A percentile compares a stretch with the other conserved stretches of the same genome.
phyloP scores from a whole-genome alignment of 78 protist species.

The Dictyostelium brefeldianum region DNA sequence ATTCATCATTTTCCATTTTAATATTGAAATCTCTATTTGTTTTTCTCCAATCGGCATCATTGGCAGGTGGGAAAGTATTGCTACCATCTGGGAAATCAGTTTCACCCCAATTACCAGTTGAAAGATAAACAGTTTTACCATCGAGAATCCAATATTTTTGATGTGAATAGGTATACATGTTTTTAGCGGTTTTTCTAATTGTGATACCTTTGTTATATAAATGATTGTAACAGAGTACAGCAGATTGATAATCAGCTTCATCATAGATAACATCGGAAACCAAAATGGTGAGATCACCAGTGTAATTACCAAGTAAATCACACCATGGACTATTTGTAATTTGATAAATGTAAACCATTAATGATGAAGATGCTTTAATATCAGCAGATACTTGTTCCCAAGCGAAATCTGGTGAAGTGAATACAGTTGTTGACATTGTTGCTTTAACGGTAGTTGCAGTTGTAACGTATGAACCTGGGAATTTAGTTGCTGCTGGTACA shows the following conservation, averaged over 20 bases:
- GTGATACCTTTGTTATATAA: slow-evolving; percentile 53
- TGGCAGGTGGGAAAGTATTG: slow-evolving; percentile 31
- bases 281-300: slow-evolving; percentile 57
- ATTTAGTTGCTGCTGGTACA: slow-evolving; percentile 54
- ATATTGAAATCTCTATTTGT: slow-evolving; percentile 85
- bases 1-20: slow-evolving; percentile 23
- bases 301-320: slow-evolving; percentile 60
- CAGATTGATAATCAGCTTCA: slow-evolving; percentile 54
- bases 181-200: slow-evolving; percentile 48
- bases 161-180: slow-evolving; percentile 72
- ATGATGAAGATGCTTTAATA: slow-evolving; percentile 20
- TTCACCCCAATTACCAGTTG: slow-evolving; percentile 87
- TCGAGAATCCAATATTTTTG: slow-evolving; percentile 87
- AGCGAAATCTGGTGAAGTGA: slow-evolving; percentile 85
- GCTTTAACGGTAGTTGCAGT: slow-evolving; percentile 15
- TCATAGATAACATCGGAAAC: slow-evolving; percentile 77
- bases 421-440: slow-evolving; percentile 8
- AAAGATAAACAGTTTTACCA: slow-evolving; percentile 50
- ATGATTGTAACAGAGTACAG: slow-evolving; percentile 58
- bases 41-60: slow-evolving; percentile 61
- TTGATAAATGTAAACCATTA: slow-evolving; percentile 80
- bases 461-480: slow-evolving; percentile 54
- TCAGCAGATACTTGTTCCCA: slow-evolving; percentile 29
- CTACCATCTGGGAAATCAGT: slow-evolving; percentile 82
- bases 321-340: slow-evolving; percentile 74